A percentile compares a stretch with the other conserved stretches of the same genome.
phyloP scores from a whole-genome alignment of 108 stramenopile species.

The Skeletonema costatum region DNA sequence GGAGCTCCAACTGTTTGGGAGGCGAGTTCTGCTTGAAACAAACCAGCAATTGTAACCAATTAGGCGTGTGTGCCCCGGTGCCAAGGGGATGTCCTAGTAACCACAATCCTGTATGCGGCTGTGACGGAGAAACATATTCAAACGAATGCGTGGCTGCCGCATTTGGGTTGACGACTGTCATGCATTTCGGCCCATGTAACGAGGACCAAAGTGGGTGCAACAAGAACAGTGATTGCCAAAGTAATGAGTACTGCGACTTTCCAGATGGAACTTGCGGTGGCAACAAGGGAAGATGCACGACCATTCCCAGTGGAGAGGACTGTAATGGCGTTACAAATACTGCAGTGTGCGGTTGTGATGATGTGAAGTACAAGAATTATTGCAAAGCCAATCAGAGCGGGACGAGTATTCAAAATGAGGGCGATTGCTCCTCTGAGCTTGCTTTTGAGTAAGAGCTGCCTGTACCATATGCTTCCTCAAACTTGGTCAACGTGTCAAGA shows the following conservation, averaged over 20 bases:
- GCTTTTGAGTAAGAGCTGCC: neutral
- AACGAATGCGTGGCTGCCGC: neutral
- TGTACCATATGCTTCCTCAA: no score
- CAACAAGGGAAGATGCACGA: neutral
- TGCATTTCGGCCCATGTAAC: neutral
- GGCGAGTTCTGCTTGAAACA: neutral
- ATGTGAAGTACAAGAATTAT: neutral
- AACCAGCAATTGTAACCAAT: neutral
- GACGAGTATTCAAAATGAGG: neutral
- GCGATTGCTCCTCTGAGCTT: neutral
- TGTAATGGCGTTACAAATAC: neutral
- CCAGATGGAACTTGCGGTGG: neutral
- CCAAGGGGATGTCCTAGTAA: neutral
- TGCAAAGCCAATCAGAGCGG: neutral
- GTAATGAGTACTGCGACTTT: neutral
- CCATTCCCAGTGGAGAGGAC: neutral
- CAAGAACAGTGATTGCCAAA: neutral
- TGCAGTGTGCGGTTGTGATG: neutral
- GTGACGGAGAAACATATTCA: neutral
- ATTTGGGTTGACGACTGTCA: neutral
- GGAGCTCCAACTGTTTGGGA: neutral
- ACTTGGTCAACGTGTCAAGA: no score
- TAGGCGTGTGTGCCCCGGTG: neutral
- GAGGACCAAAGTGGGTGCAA: neutral
- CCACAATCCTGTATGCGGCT: neutral